Evolutionary conservation across 176 grass and related monocot genomes (phyloP).

Genomic region (Zoysia pacifica): DNA sequence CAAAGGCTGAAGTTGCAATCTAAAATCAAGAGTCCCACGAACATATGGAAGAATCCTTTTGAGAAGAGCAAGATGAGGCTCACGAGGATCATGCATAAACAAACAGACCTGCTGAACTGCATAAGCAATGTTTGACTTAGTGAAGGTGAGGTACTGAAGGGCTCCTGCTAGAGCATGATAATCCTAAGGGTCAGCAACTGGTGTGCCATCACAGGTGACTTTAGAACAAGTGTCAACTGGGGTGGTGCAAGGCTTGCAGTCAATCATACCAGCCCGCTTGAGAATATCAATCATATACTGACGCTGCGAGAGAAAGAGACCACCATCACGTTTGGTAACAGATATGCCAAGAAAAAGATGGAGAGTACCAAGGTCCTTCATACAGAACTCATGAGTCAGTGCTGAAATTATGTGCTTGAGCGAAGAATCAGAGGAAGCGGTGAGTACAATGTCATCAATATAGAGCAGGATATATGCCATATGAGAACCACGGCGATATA

Average conservation of each 20-base stretch:
- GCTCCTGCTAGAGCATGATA: too few relatives aligned
- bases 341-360: conserved; percentile 20
- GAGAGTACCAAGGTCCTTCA: neutral
- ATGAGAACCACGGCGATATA: neutral
- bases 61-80: too few relatives aligned
- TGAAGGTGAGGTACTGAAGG: too few relatives aligned
- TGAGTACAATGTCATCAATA: conserved; percentile 3
- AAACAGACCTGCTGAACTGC: too few relatives aligned
- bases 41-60: too few relatives aligned
- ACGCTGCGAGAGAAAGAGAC: neutral
- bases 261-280: neutral
- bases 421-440: neutral
- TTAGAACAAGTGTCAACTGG: neutral
- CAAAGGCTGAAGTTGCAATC: neutral
- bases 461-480: neutral
- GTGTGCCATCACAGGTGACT: neutral
- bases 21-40: neutral
- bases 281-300: neutral
- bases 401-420: neutral
- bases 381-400: neutral
- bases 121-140: too few relatives aligned
- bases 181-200: too few relatives aligned
- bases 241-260: neutral
- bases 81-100: too few relatives aligned
- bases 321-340: neutral